phyloP scores from a whole-genome alignment of 306 rosid species.

The Coriaria nepalensis region DNA sequence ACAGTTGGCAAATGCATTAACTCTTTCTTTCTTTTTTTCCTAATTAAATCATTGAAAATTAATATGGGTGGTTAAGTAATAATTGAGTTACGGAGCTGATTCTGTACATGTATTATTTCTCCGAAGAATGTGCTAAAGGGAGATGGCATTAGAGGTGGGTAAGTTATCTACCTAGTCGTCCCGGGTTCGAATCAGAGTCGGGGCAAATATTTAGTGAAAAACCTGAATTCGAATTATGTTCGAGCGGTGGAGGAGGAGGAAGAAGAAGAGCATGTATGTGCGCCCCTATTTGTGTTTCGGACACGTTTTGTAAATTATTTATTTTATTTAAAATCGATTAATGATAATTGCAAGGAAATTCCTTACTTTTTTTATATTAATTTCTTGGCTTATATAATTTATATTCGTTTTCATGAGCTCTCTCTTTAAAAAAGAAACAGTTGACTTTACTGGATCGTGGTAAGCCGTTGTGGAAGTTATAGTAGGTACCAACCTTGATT shows the following conservation, averaged over 20 bases:
- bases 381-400: no score
- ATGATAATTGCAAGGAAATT: conserved; percentile 14
- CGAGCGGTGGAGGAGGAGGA: conserved; percentile 8
- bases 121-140: conserved; percentile 43
- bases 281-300: not conserved
- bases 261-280: not conserved
- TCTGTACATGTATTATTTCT: conserved; percentile 8
- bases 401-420: no score
- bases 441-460: conserved; percentile 7
- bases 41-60: no score
- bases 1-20: no score
- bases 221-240: not conserved
- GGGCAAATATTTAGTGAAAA: conserved; percentile 3
- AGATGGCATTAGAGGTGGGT: conserved; percentile 55
- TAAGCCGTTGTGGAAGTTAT: conserved; percentile 38
- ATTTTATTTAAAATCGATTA: conserved; percentile 26
- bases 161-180: conserved; percentile 55
- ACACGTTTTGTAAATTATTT: conserved; percentile 22
- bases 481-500: conserved; percentile 12
- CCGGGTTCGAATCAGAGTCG: conserved; percentile 49
- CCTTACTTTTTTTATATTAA: no score
- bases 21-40: no score
- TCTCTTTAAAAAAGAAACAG: no score
- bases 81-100: conserved; percentile 7
- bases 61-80: not conserved